Base-by-base conservation (phyloP, 2,329 filamentous ascomycete genomes). In the Myriangium duriaei region DNA sequence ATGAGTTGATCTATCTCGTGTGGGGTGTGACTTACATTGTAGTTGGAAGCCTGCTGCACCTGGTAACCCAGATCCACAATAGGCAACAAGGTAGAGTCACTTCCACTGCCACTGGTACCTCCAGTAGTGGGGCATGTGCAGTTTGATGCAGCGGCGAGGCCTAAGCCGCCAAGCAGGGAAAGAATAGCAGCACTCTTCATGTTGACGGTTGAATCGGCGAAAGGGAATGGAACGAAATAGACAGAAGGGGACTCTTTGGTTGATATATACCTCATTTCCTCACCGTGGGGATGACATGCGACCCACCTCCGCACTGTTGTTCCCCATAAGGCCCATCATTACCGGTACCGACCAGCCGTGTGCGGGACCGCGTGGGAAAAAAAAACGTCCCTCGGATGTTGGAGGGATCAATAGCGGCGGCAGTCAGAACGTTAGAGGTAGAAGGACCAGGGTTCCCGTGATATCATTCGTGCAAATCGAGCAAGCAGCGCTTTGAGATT, bases 1-100 rank as follows among this genome's bases (percentile, higher is more conserved):
- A 32, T 17, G 19, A 11, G 14, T 32, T 16, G 10, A 28, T 26
- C 19, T 13, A 24, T 14, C 29, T 7, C 6, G 11, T 4, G 11
- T 18, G 28, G 13, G 32, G 10, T 12, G 12, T 32, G 29, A 32
- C 36, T 39, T 30, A 39, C 41, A 52, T 69, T 68, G 47, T 62
- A 63, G 11, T 51, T 50, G 6, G 62, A 51, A 19, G 65, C 69
- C 48, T 62, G 59, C 37, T 73, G 65, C 17, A 69, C 51, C 41
- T 68, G 60, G 49, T 74, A 74, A 30, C 68, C 68, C 11, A 74
- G 53, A 48, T 74, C 68, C 9, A 74, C 64, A n/a, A 53, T 51
- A 26, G 65, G 65, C n/a, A 68, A 16, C 17, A 13, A 13, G 29
- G 30, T 28, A 14, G 32, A 28, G 13, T 26, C 21, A n/a, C 11